Percentiles rank a stretch among this genome's conserved stretches.
These are phyloP conservation scores for Cucumis sativus DNA, from an alignment of 306 rosid genomes.

Conservation along the genomic window DNA sequence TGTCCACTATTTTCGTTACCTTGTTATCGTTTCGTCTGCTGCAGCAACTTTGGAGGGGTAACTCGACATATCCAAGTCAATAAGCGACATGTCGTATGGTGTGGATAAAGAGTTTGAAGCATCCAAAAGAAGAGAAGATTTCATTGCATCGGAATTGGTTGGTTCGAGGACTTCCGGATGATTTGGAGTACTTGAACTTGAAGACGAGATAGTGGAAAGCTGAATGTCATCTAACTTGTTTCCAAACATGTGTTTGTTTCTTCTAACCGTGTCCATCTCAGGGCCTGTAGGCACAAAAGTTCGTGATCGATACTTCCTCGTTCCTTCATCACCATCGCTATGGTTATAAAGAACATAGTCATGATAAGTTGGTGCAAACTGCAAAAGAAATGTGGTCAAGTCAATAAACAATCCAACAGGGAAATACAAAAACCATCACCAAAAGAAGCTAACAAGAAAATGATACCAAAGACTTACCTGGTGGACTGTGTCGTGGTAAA, in stretches of 20 bases:
- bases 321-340: conserved; percentile 83
- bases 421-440: neutral
- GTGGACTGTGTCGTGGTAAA: conserved; percentile 94
- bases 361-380: conserved; percentile 98
- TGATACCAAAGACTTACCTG: conserved; percentile 42
- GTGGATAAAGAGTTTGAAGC: conserved; percentile 31
- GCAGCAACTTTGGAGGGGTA: conserved; percentile 76
- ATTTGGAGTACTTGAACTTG: conserved; percentile 36
- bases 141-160: conserved; percentile 29
- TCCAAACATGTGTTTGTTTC: conserved; percentile 47
- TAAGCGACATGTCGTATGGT: conserved; percentile 70
- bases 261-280: conserved; percentile 86
- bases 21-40: conserved; percentile 32
- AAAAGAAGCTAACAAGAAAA: neutral
- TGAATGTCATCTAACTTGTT: conserved; percentile 84
- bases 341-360: conserved; percentile 94
- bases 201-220: conserved; percentile 55
- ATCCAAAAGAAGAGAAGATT: conserved; percentile 80
- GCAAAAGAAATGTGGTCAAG: conserved; percentile 16
- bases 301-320: conserved; percentile 79
- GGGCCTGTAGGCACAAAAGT: conserved; percentile 97
- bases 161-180: conserved; percentile 21
- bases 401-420: neutral
- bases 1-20: conserved; percentile 22
- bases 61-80: conserved; percentile 67